A percentile compares a stretch with the other conserved stretches of the same genome.
phyloP scores from a whole-genome alignment of 176 grass and related monocot species.

The Triticum aestivum region IWGSC_CS_RefSeq_v2.1 NC_057803.1:574360314-574360813 shows the following conservation, averaged over 20 bases:
- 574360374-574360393: neutral
- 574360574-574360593: slow-evolving; percentile 98
- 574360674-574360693: neutral
- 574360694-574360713: slow-evolving; percentile 11
- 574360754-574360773: slow-evolving; percentile 97
- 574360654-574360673: neutral
- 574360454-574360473: slow-evolving; percentile 10
- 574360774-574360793: slow-evolving; percentile 72
- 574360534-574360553: slow-evolving; percentile 87
- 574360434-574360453: neutral
- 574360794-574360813: slow-evolving; percentile 95
- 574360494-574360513: slow-evolving; percentile 98
- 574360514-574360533: slow-evolving; percentile 90
- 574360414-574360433: neutral
- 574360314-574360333: neutral
- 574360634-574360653: neutral
- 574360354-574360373: neutral
- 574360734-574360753: slow-evolving; percentile 88
- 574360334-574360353: neutral
- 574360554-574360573: slow-evolving; percentile 97
- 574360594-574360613: slow-evolving; percentile 98
- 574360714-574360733: slow-evolving; percentile 54
- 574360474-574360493: slow-evolving; percentile 81
- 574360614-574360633: slow-evolving; percentile 98
- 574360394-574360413: neutral